Percentiles rank a stretch among this genome's conserved stretches.
Evolutionary conservation across 164 flowering plant species (phyloP).

Genomic region (Hamamelis virginiana): DNA sequence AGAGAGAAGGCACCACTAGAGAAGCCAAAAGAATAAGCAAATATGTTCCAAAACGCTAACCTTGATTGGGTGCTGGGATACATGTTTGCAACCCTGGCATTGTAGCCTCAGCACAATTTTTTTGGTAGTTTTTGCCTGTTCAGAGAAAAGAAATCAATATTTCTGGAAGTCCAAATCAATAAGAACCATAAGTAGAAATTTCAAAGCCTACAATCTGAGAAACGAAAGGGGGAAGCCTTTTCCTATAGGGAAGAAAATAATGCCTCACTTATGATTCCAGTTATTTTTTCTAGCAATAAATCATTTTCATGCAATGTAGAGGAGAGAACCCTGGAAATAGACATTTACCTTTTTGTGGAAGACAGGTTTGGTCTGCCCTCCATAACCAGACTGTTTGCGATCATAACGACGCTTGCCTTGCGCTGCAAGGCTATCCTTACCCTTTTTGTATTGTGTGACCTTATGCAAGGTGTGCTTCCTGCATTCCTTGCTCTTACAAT

Average conservation of each 20-base stretch:
- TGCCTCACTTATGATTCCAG: no score
- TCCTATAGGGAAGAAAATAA: no score
- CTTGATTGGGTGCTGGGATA: slow-evolving; percentile 64
- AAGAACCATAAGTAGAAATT: no score
- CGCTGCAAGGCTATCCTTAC: slow-evolving; percentile 58
- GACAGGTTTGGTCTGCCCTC: slow-evolving; percentile 71
- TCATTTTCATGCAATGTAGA: not conserved
- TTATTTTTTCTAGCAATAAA: no score
- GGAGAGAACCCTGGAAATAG: not conserved
- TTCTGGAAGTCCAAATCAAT: no score
- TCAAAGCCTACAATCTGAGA: no score
- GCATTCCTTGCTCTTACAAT: slow-evolving; percentile 70
- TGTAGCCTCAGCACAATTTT: slow-evolving; percentile 71
- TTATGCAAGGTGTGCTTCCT: slow-evolving; percentile 64
- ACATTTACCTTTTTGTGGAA: slow-evolving; percentile 62
- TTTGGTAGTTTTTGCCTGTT: slow-evolving; percentile 65
- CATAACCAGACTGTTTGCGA: slow-evolving; percentile 65
- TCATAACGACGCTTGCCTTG: slow-evolving; percentile 68
- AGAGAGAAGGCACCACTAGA: no score
- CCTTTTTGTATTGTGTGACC: slow-evolving; percentile 69
- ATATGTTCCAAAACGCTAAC: slow-evolving; percentile 15
- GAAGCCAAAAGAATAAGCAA: no score
- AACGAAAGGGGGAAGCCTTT: no score
- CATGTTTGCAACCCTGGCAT: slow-evolving; percentile 64
- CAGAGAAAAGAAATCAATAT: not conserved